Evolutionary conservation across 2,329 filamentous ascomycete genomes (phyloP).

Genomic region (Nakataea oryzae): DNA sequence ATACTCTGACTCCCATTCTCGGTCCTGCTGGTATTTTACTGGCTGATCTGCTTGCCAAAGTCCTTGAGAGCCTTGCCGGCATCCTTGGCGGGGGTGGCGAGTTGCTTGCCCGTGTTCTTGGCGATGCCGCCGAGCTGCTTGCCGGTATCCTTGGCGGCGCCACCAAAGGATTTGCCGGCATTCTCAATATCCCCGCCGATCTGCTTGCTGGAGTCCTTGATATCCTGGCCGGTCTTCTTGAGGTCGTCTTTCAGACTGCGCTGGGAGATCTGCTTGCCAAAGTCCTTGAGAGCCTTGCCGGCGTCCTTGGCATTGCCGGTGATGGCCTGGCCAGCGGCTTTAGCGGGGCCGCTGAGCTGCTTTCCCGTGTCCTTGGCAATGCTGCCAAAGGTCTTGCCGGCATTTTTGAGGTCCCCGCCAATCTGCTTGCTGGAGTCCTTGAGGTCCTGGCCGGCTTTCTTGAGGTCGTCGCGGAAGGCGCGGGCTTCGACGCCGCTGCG

Average conservation of each 20-base stretch:
- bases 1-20: too few relatives aligned
- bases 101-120: background rate
- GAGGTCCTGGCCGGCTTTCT: background rate
- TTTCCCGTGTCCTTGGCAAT: background rate
- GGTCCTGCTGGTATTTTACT: too few relatives aligned
- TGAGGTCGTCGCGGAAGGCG: background rate
- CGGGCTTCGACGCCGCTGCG: too few relatives aligned
- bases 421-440: background rate
- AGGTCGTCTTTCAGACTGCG: background rate
- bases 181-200: background rate
- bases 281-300: background rate
- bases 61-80: background rate
- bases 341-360: background rate
- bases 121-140: too few relatives aligned
- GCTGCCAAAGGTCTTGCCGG: background rate
- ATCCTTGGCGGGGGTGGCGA: background rate
- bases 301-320: background rate
- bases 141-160: too few relatives aligned
- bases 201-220: too few relatives aligned
- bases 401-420: background rate
- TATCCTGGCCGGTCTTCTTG: too few relatives aligned
- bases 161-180: constrained; percentile 11
- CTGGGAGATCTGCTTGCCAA: background rate
- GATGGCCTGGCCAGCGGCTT: background rate
- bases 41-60: background rate